These are phyloP conservation scores for Daldinia caldariorum DNA, from an alignment of 495 filamentous ascomycete genomes.

Conservation along the genomic window DNA sequence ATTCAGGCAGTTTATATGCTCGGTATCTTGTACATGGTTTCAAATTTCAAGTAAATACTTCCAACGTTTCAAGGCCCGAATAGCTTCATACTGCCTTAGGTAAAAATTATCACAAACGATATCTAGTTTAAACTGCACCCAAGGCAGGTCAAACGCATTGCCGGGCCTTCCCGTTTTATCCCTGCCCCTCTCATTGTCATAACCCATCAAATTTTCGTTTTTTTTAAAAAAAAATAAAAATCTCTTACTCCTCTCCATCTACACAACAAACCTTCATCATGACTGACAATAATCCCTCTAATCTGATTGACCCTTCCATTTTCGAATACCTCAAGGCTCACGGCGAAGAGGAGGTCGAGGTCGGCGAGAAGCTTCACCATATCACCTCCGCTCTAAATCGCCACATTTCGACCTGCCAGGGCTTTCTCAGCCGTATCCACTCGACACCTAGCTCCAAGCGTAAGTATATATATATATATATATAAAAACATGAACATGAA, in stretches of 20 bases:
- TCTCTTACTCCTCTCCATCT: constrained; percentile 9
- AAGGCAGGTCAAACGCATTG: not conserved
- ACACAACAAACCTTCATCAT: constrained; percentile 34
- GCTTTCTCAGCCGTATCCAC: constrained; percentile 87
- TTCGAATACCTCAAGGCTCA: constrained; percentile 89
- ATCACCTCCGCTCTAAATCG: constrained; percentile 79
- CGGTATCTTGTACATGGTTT: not conserved
- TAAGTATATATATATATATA: too few species aligned
- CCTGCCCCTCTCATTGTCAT: constrained; percentile 20
- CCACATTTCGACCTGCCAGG: constrained; percentile 72
- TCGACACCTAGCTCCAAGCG: constrained; percentile 81
- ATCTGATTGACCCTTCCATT: constrained; percentile 79
- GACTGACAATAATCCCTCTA: constrained; percentile 40
- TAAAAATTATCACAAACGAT: not conserved
- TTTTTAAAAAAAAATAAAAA: constrained; percentile 17
- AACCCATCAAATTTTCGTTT: too few species aligned
- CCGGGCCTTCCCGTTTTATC: not conserved
- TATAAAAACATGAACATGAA: too few species aligned
- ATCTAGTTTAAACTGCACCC: not conserved
- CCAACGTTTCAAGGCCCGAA: too few species aligned
- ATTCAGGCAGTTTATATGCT: not conserved
- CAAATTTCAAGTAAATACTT: not conserved
- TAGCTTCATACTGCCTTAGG: too few species aligned
- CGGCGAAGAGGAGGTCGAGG: constrained; percentile 84
- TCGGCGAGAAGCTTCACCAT: constrained; percentile 84